Conservation (phyloP, 2,329 filamentous ascomycete genomes). For the Phyllosticta citribraziliensis region DNA sequence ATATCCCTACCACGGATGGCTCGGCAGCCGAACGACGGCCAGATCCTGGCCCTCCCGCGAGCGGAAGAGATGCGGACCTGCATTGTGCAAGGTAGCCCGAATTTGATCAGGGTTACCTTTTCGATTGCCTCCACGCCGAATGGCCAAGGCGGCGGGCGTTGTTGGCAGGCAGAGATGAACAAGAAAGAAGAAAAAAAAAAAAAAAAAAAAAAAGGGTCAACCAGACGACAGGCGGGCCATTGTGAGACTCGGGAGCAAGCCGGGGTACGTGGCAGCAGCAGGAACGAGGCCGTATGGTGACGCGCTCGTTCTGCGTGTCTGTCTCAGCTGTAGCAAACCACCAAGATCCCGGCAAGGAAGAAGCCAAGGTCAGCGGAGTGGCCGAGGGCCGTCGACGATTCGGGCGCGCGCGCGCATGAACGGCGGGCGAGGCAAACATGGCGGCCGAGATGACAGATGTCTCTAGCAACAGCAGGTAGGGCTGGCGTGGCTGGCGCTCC, state of each 20-base stretch:
- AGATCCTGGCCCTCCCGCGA: conserved; percentile 10
- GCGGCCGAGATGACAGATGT: background rate
- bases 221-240: background rate
- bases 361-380: conserved; percentile 1
- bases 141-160: background rate
- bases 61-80: conserved; percentile 7
- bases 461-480: background rate
- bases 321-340: conserved; percentile 8
- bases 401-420: background rate
- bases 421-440: background rate
- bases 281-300: background rate
- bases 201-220: background rate
- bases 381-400: background rate
- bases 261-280: conserved; percentile 6
- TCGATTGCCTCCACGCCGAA: conserved; percentile 5
- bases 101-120: conserved; percentile 2
- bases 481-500: background rate
- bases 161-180: too few relatives aligned
- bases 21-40: conserved; percentile 7
- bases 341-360: background rate
- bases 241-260: background rate
- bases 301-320: background rate
- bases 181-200: too few relatives aligned
- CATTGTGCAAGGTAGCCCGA: conserved; percentile 7
- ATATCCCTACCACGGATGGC: conserved; percentile 9